These are phyloP conservation scores for Debaryomyces maramus DNA, from an alignment of 805 yeast genomes.

Conservation along the genomic window DNA sequence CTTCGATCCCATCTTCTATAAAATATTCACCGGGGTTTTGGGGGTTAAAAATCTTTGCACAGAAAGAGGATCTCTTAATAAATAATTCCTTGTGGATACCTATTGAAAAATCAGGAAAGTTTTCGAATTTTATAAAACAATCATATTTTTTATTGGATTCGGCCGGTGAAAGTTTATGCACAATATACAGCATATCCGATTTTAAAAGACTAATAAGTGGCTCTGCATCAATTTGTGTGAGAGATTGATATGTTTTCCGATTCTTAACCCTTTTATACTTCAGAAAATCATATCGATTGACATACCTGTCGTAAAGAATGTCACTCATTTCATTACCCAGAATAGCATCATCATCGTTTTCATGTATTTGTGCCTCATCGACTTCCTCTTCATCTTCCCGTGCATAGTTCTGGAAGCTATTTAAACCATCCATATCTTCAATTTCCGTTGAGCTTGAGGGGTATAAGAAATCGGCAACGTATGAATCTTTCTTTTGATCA, in stretches of 20 bases:
- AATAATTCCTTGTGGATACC: constrained; percentile 39
- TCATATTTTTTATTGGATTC: constrained; percentile 26
- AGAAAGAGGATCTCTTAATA: constrained; percentile 28
- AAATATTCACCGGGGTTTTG: constrained; percentile 20
- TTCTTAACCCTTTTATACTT: constrained; percentile 13
- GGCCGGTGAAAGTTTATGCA: constrained; percentile 3
- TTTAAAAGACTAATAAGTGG: constrained; percentile 7
- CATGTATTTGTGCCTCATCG: constrained; percentile 12
- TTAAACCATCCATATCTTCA: not conserved
- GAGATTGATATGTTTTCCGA: constrained; percentile 16
- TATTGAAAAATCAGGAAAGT: constrained; percentile 21
- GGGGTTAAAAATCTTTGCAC: constrained; percentile 22
- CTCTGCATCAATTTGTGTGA: constrained; percentile 6
- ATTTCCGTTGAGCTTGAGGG: constrained; percentile 11
- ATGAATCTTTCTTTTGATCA: constrained; percentile 26
- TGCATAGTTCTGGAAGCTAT: constrained; percentile 6
- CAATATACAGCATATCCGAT: constrained; percentile 7
- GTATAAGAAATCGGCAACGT: constrained; percentile 29
- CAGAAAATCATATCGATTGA: constrained; percentile 14
- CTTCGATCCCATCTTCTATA: constrained; percentile 24
- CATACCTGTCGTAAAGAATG: constrained; percentile 11
- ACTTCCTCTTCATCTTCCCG: constrained; percentile 16
- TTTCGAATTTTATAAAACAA: constrained; percentile 26
- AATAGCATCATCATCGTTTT: constrained; percentile 11
- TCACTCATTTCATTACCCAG: constrained; percentile 20